Conservation (phyloP, 148 eudicot species). For the Polygonum aviculare region DNA sequence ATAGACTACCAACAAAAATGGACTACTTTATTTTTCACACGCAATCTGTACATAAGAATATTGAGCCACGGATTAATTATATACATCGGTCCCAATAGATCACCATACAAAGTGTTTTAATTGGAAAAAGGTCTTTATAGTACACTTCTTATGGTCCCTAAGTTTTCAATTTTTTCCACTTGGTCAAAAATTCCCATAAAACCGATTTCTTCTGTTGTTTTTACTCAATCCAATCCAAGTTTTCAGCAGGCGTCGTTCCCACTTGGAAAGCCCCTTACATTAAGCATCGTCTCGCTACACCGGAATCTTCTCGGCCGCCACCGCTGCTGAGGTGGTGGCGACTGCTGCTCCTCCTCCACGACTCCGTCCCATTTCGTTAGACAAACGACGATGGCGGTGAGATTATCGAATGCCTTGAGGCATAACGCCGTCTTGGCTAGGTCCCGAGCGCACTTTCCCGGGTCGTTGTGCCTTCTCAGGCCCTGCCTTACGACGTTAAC, state of each 20-base stretch:
- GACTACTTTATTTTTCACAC: not conserved
- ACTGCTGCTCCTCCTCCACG: not conserved
- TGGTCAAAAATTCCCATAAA: not conserved
- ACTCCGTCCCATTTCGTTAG: constrained; percentile 1
- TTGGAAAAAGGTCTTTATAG: not conserved
- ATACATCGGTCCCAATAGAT: constrained; percentile 1
- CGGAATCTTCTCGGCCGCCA: constrained; percentile 7
- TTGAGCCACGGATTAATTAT: not conserved
- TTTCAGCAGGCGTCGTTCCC: constrained; percentile 3
- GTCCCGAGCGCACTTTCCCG: constrained; percentile 32
- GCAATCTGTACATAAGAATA: constrained; percentile 8
- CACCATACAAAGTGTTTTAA: not conserved
- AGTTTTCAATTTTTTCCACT: not conserved
- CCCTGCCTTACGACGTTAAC: constrained; percentile 31
- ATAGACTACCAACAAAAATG: not conserved
- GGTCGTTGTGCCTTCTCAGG: constrained; percentile 34
- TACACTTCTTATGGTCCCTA: not conserved
- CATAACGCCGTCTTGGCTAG: constrained; percentile 33
- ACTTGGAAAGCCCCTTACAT: not conserved
- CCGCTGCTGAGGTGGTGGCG: not conserved
- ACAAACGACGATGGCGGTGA: constrained; percentile 48
- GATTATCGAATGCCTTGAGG: constrained; percentile 30
- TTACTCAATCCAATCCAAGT: not conserved
- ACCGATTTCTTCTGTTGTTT: not conserved
- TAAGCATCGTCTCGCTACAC: constrained; percentile 3